phyloP scores from a whole-genome alignment of 176 grass and related monocot genomes.

The Avena atlantica region DNA sequence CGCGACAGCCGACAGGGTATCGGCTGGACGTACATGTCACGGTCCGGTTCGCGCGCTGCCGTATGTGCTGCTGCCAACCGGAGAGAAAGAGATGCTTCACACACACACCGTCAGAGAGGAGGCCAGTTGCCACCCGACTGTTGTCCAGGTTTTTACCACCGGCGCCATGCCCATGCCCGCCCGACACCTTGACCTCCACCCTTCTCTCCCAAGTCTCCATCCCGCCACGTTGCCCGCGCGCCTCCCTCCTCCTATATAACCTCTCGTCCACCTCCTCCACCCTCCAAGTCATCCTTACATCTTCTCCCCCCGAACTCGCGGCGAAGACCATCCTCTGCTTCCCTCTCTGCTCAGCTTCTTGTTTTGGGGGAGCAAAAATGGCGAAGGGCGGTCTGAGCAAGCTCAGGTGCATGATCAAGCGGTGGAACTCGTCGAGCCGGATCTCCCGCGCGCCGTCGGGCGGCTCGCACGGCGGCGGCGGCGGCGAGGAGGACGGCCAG shows the following conservation, averaged over 20 bases:
- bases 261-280: neutral
- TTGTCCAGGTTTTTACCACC: constrained; percentile 31
- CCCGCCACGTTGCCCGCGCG: constrained; percentile 18
- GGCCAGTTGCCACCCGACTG: constrained; percentile 27
- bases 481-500: constrained; percentile 37
- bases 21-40: neutral
- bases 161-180: neutral
- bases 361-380: constrained; percentile 22
- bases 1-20: neutral
- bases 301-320: neutral
- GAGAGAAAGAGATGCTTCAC: constrained; percentile 11
- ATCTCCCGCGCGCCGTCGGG: constrained; percentile 60
- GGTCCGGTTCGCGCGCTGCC: neutral
- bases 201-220: neutral
- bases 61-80: constrained; percentile 22
- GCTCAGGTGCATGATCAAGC: constrained; percentile 91
- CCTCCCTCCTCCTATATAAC: constrained; percentile 44
- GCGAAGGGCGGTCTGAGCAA: constrained; percentile 82
- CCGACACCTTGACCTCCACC: constrained; percentile 35
- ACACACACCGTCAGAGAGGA: neutral
- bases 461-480: constrained; percentile 29
- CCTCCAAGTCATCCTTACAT: neutral
- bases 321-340: neutral
- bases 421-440: constrained; percentile 84
- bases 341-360: neutral